Conservation (phyloP, 495 filamentous ascomycete species). For the Parathielavia appendiculata region DNA sequence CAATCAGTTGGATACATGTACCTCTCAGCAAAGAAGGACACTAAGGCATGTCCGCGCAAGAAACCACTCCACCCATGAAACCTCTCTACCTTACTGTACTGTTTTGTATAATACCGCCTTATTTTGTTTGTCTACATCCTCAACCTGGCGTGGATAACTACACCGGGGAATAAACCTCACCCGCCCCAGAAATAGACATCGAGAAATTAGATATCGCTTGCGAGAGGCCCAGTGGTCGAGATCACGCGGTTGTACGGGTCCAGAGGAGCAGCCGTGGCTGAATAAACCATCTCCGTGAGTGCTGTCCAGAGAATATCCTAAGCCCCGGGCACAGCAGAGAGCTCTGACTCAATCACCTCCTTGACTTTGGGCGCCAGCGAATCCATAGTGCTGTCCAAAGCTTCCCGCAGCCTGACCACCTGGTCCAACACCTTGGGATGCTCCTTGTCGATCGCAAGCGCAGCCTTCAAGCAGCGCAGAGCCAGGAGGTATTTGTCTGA, state of each 20-base stretch:
- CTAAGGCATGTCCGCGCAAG: not conserved
- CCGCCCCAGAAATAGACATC: not conserved
- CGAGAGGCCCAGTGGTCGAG: not conserved
- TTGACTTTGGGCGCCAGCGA: conserved; percentile 54
- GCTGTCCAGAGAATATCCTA: not conserved
- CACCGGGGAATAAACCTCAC: too few species aligned
- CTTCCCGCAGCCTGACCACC: conserved; percentile 60
- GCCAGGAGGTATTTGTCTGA: conserved; percentile 80
- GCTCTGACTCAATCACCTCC: conserved; percentile 61
- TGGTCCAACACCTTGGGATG: conserved; percentile 78
- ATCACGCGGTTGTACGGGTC: not conserved
- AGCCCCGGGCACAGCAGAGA: conserved; percentile 46
- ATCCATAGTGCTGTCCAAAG: conserved; percentile 51
- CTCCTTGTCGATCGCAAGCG: conserved; percentile 60
- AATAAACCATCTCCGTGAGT: not conserved
- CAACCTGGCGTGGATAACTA: not conserved
- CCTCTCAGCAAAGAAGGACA: not conserved
- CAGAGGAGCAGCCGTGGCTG: not conserved
- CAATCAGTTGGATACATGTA: too few species aligned
- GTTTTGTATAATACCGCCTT: not conserved
- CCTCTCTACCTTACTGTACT: conserved; percentile 3
- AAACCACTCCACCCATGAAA: conserved; percentile 3
- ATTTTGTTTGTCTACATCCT: conserved; percentile 1
- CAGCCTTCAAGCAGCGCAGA: conserved; percentile 75
- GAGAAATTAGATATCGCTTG: not conserved